Percentiles rank a stretch among this genome's conserved stretches.
Conservation (phyloP, 2,329 filamentous ascomycete species). For the Chrysoporthe deuterocubensis region DNA sequence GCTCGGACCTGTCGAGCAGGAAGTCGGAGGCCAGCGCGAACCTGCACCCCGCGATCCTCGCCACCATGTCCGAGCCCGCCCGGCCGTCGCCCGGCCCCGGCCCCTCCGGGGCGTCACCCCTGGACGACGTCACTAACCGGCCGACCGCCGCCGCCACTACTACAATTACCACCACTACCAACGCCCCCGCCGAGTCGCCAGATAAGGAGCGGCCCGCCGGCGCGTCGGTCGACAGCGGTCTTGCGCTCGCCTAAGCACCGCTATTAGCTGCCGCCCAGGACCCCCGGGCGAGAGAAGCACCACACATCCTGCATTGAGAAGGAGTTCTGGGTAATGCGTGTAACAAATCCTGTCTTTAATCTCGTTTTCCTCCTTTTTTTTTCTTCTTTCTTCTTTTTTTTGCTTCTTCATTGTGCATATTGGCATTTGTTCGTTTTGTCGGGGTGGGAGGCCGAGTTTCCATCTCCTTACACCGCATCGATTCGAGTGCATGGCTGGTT, state of each 20-base stretch:
- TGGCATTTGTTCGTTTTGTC: neutral
- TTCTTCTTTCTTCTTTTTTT: conserved; percentile 8
- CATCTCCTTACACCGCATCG: conserved; percentile 12
- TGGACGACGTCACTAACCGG: conserved; percentile 26
- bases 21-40: conserved; percentile 37
- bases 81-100: conserved; percentile 11
- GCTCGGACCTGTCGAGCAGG: conserved; percentile 42
- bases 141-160: neutral
- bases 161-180: no score
- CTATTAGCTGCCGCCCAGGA: conserved; percentile 9
- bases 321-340: conserved; percentile 9
- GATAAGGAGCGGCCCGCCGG: conserved; percentile 28
- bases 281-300: neutral
- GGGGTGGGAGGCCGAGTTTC: neutral
- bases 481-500: conserved; percentile 24
- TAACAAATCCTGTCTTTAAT: neutral
- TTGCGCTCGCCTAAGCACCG: conserved; percentile 30
- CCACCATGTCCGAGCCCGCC: conserved; percentile 14
- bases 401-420: conserved; percentile 27
- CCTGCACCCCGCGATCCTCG: conserved; percentile 12
- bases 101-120: conserved; percentile 12
- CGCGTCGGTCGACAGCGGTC: conserved; percentile 36
- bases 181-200: neutral
- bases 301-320: conserved; percentile 20
- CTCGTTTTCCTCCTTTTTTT: no score